Conservation (phyloP, 1,284 basidiomycete genomes). For the Leccinum subrobustum region DNA sequence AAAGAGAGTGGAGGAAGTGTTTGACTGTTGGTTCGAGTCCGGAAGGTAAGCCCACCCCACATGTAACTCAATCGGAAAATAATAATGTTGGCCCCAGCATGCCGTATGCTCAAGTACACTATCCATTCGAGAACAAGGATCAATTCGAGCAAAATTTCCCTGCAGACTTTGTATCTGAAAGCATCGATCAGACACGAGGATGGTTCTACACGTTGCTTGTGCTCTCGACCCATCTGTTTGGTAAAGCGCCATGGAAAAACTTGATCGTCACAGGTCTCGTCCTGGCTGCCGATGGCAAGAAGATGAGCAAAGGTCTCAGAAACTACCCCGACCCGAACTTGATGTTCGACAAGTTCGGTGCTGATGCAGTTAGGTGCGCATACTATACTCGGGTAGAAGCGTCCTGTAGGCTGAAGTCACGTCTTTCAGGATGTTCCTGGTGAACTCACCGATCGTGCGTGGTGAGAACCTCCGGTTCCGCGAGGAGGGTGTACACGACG, state of each 20-base stretch:
- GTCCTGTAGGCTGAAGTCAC: not conserved
- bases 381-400: not conserved
- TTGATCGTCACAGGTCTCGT: slow-evolving; percentile 96
- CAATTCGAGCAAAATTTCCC: slow-evolving; percentile 85
- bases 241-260: slow-evolving; percentile 97
- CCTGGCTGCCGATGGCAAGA: slow-evolving; percentile 96
- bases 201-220: slow-evolving; percentile 99
- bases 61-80: no score
- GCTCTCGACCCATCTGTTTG: slow-evolving; percentile 92
- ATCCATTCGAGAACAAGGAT: slow-evolving; percentile 64
- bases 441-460: slow-evolving; percentile 98
- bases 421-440: slow-evolving; percentile 83
- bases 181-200: slow-evolving; percentile 93
- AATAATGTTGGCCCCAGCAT: no score
- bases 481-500: slow-evolving; percentile 97
- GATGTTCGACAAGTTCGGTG: slow-evolving; percentile 91
- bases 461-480: slow-evolving; percentile 98
- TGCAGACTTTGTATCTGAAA: slow-evolving; percentile 98
- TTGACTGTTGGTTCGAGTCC: no score
- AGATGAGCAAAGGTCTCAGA: slow-evolving; percentile 98
- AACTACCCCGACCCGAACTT: slow-evolving; percentile 98
- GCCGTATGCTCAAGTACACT: no score
- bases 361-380: slow-evolving; percentile 86
- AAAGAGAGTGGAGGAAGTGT: no score
- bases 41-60: no score